Evolutionary conservation across 768 basidiomycete genomes (phyloP).

Genomic region (Tephrocybe rancida): DNA sequence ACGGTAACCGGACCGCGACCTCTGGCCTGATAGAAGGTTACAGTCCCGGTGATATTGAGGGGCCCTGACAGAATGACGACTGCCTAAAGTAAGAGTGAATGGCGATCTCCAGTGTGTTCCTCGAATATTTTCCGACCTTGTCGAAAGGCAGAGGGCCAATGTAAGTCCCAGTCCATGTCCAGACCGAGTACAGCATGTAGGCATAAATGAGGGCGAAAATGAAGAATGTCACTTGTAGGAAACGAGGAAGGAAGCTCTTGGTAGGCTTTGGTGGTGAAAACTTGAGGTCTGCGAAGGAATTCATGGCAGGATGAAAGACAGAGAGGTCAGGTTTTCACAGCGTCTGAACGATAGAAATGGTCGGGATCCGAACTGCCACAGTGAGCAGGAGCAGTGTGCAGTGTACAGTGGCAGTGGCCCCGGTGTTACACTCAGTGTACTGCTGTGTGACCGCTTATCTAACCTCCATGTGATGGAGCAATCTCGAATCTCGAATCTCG

Average conservation of each 20-base stretch:
- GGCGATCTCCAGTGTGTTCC: neutral
- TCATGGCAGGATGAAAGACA: constrained; percentile 4
- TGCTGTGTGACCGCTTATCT: too few species aligned
- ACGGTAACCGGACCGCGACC: constrained; percentile 56
- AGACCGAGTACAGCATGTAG: constrained; percentile 9
- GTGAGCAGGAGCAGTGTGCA: too few species aligned
- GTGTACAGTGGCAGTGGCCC: too few species aligned
- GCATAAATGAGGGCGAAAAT: constrained; percentile 9
- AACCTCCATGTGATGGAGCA: too few species aligned
- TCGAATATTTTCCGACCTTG: constrained; percentile 19
- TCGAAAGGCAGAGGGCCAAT: constrained; percentile 7
- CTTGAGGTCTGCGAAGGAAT: constrained; percentile 5
- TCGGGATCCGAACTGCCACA: too few species aligned
- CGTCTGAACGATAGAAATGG: too few species aligned
- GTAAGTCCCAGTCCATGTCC: constrained; percentile 1
- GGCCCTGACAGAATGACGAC: constrained; percentile 63
- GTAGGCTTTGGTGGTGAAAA: neutral
- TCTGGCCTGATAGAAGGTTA: constrained; percentile 63
- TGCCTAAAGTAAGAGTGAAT: constrained; percentile 22
- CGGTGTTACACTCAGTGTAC: too few species aligned
- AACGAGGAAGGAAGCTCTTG: neutral
- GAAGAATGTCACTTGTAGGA: constrained; percentile 2
- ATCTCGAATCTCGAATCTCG: too few species aligned
- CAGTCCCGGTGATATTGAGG: constrained; percentile 61
- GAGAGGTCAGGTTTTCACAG: too few species aligned